Conservation (phyloP, 1,284 basidiomycete genomes). For the Vanrija sp. region DNA sequence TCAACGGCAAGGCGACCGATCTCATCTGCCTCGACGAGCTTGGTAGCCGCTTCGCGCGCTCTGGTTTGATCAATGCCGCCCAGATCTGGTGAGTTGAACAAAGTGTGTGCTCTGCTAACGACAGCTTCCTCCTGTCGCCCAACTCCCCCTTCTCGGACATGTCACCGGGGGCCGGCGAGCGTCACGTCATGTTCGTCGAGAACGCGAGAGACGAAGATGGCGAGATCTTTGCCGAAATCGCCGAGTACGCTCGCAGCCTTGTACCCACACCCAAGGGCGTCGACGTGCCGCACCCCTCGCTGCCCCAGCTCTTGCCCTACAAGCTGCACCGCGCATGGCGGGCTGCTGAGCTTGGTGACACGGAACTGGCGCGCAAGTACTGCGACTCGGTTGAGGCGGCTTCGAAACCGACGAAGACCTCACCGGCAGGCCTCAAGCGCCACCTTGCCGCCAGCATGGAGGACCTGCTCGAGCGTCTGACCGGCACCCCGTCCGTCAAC, state of each 20-base stretch:
- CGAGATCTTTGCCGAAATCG: constrained; percentile 82
- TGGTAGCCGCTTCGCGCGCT: constrained; percentile 72
- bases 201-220: constrained; percentile 55
- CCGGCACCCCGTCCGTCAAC: constrained; percentile 68
- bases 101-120: no score
- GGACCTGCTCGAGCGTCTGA: constrained; percentile 74
- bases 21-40: constrained; percentile 77
- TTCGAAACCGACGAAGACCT: constrained; percentile 20
- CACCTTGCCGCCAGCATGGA: constrained; percentile 72
- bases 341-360: constrained; percentile 74
- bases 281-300: constrained; percentile 68
- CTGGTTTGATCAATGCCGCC: constrained; percentile 76
- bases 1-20: constrained; percentile 59
- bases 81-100: constrained; percentile 85
- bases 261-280: constrained; percentile 71
- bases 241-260: constrained; percentile 85
- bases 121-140: constrained; percentile 64
- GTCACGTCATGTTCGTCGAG: constrained; percentile 37
- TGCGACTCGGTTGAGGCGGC: constrained; percentile 82
- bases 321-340: constrained; percentile 72
- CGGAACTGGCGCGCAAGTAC: constrained; percentile 71
- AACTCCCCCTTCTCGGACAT: constrained; percentile 68
- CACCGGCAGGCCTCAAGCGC: constrained; percentile 55
- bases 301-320: constrained; percentile 86
- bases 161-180: constrained; percentile 33